Conservation (phyloP, 768 basidiomycete genomes). For the Rhodosporidiobolus odoratus region DNA sequence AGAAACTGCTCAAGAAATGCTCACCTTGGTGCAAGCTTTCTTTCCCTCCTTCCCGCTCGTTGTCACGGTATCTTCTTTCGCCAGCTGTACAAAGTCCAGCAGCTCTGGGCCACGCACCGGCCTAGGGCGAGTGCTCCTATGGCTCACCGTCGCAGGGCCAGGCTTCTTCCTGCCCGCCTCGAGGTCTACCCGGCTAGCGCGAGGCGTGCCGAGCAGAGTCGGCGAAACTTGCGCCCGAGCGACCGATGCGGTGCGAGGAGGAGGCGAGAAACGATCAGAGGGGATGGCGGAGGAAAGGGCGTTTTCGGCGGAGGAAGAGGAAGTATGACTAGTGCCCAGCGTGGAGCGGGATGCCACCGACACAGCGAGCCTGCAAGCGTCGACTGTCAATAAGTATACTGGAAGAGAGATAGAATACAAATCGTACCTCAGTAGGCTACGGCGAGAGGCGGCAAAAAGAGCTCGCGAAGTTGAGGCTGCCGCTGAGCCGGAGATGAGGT, state of each 20-base stretch:
- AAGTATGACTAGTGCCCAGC: neutral
- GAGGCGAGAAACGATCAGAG: neutral
- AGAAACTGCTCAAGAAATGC: neutral
- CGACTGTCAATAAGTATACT: too few relatives aligned
- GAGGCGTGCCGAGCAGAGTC: too few relatives aligned
- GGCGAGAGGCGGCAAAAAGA: neutral
- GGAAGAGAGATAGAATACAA: neutral
- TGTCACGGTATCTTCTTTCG: neutral
- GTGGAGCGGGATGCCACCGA: too few relatives aligned
- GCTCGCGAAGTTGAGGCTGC: neutral
- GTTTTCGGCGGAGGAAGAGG: neutral
- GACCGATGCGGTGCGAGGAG: too few relatives aligned
- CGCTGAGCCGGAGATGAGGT: neutral
- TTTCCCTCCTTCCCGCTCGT: neutral
- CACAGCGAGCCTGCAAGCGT: too few relatives aligned
- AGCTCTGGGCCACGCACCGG: neutral
- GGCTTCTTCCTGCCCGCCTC: too few relatives aligned
- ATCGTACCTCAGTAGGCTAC: neutral
- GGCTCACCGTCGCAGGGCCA: too few relatives aligned
- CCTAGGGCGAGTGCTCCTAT: too few relatives aligned
- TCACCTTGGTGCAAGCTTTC: neutral
- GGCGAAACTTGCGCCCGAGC: too few relatives aligned
- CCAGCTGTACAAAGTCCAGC: neutral
- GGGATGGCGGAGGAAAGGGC: neutral
- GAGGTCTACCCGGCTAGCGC: too few relatives aligned